A percentile compares a stretch with the other conserved stretches of the same genome.
phyloP scores from a whole-genome alignment of 2,329 filamentous ascomycete genomes.

The Conoideocrella luteorostrata region DNA sequence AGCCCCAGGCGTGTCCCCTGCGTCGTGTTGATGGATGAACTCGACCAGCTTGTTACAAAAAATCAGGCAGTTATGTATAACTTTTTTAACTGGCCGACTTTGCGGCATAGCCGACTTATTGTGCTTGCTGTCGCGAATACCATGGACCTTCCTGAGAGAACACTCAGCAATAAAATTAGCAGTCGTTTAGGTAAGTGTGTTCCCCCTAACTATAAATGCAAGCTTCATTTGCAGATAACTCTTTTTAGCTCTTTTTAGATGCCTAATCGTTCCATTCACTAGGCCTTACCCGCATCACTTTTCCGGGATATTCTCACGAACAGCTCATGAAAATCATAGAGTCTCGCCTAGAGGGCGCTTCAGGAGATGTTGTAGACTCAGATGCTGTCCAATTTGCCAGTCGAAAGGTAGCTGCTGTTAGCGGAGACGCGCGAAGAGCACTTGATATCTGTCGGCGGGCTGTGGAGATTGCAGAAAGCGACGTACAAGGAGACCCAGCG shows the following conservation, averaged over 20 bases:
- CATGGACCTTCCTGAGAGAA: constrained; percentile 95
- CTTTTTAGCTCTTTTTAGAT: constrained; percentile 1
- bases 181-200: constrained; percentile 61
- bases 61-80: constrained; percentile 99
- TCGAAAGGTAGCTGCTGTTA: constrained; percentile 93
- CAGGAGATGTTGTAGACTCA: constrained; percentile 81
- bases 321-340: constrained; percentile 97
- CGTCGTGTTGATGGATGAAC: constrained; percentile 96
- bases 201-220: not conserved
- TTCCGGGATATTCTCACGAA: constrained; percentile 93
- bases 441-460: constrained; percentile 93
- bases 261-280: not conserved
- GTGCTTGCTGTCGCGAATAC: constrained; percentile 97
- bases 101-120: constrained; percentile 86
- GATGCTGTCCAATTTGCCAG: constrained; percentile 96
- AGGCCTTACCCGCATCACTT: constrained; percentile 87
- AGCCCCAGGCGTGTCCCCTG: constrained; percentile 88
- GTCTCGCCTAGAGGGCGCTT: constrained; percentile 82
- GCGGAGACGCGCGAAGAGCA: constrained; percentile 84
- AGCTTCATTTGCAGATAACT: not conserved
- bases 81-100: constrained; percentile 97
- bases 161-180: constrained; percentile 96
- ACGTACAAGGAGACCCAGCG: constrained; percentile 42
- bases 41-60: constrained; percentile 95
- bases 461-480: constrained; percentile 86